These are phyloP conservation scores for Cyclospora cayetanensis DNA, from an alignment of 169 alveolate genomes.

Conservation along the genomic window DNA sequence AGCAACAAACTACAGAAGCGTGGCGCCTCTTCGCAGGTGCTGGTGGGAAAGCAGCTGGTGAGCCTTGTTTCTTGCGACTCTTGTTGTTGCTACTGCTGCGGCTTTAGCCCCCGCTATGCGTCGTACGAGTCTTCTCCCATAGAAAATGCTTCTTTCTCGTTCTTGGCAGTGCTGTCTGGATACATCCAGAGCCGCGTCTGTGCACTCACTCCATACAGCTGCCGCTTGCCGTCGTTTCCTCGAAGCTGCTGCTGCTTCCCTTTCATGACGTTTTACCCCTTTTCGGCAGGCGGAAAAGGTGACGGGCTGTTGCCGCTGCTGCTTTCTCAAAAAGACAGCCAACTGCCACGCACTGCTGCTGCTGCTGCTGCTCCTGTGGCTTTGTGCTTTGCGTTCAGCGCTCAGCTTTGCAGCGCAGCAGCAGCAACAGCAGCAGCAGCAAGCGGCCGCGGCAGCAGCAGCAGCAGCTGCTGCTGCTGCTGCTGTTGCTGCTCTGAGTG, in stretches of 20 bases:
- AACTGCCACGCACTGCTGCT: background rate
- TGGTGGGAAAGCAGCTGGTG: constrained; percentile 41
- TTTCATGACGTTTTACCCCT: too few relatives aligned
- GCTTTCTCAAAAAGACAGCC: background rate
- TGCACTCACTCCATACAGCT: too few relatives aligned
- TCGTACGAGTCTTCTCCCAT: too few relatives aligned
- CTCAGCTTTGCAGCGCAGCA: constrained; percentile 48
- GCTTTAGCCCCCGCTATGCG: too few relatives aligned
- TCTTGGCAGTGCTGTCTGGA: too few relatives aligned
- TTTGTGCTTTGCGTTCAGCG: background rate
- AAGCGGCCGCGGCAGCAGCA: constrained; percentile 13
- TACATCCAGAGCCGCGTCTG: too few relatives aligned
- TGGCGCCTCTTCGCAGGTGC: constrained; percentile 37
- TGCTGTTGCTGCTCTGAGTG: background rate
- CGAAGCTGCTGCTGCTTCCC: too few relatives aligned
- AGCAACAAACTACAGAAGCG: constrained; percentile 12
- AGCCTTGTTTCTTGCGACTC: background rate
- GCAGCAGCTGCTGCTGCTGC: constrained; percentile 2
- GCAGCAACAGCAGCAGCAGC: constrained; percentile 43
- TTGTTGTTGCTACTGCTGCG: constrained; percentile 9
- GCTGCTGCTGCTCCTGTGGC: constrained; percentile 31
- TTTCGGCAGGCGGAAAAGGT: too few relatives aligned
- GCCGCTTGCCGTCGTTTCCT: background rate
- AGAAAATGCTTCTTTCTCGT: too few relatives aligned
- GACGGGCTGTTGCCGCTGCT: background rate